Evolutionary conservation across 2,329 filamentous ascomycete species (phyloP).

Genomic region (Botrytis aclada): DNA sequence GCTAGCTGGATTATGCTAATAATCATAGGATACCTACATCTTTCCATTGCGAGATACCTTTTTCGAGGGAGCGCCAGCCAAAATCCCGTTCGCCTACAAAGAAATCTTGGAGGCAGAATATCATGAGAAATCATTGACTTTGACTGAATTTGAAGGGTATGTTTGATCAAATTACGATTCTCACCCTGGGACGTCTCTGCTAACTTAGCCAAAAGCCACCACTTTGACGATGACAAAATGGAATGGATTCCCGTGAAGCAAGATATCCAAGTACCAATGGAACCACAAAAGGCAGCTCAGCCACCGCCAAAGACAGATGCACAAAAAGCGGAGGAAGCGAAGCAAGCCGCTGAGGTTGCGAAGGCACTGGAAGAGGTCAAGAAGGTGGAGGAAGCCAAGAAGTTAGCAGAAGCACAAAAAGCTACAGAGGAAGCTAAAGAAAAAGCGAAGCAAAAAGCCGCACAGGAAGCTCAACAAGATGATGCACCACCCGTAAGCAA

Average conservation of each 20-base stretch:
- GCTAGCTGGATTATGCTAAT: constrained; percentile 17
- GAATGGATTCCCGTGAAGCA: constrained; percentile 34
- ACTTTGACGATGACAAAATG: constrained; percentile 42
- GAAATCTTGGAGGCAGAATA: constrained; percentile 60
- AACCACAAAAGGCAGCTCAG: constrained; percentile 29
- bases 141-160: constrained; percentile 53
- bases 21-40: constrained; percentile 52
- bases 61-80: constrained; percentile 64
- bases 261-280: constrained; percentile 12
- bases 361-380: constrained; percentile 34
- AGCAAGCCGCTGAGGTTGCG: constrained; percentile 28
- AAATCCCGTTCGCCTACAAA: constrained; percentile 62
- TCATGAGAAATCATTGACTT: constrained; percentile 48
- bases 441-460: constrained; percentile 6
- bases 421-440: background rate
- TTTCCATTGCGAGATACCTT: constrained; percentile 66
- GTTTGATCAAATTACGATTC: constrained; percentile 28
- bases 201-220: constrained; percentile 38
- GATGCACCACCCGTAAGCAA: constrained; percentile 11
- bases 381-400: constrained; percentile 4
- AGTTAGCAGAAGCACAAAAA: constrained; percentile 1
- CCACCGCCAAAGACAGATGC: constrained; percentile 13
- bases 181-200: background rate
- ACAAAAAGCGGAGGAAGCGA: constrained; percentile 22
- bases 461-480: constrained; percentile 2